phyloP scores from a whole-genome alignment of 768 basidiomycete genomes.

The Amanita subjunquillea region DNA sequence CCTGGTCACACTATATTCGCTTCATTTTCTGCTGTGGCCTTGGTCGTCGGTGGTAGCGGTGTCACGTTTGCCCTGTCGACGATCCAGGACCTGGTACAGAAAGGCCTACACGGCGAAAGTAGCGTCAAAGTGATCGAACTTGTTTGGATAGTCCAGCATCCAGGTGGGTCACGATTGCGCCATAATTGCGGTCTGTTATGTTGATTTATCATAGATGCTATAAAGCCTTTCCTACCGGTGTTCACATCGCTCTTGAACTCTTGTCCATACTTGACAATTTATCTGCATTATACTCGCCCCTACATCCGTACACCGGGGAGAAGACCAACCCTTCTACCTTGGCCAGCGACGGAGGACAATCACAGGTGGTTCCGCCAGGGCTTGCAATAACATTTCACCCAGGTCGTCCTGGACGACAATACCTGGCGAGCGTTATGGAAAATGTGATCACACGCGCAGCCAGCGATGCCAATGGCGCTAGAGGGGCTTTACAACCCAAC shows the following conservation, averaged over 20 bases:
- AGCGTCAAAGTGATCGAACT: slow-evolving; percentile 35
- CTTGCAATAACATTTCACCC: slow-evolving; percentile 22
- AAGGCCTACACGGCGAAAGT: slow-evolving; percentile 21
- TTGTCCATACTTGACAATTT: background rate
- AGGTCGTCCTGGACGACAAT: slow-evolving; percentile 45
- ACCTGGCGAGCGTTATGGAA: slow-evolving; percentile 37
- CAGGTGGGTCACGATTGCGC: slow-evolving; percentile 5
- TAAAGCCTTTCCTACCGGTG: background rate
- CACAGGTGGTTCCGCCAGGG: background rate
- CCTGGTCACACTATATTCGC: slow-evolving; percentile 31
- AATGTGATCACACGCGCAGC: slow-evolving; percentile 34
- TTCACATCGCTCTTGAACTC: background rate
- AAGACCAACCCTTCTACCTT: background rate
- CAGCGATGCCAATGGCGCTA: slow-evolving; percentile 25
- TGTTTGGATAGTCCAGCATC: slow-evolving; percentile 37
- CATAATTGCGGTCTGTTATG: background rate
- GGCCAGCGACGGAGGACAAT: background rate
- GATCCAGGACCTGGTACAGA: slow-evolving; percentile 37
- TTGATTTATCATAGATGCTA: background rate
- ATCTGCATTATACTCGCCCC: background rate
- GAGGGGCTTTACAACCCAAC: slow-evolving; percentile 7
- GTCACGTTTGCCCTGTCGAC: slow-evolving; percentile 42
- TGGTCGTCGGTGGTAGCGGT: slow-evolving; percentile 50
- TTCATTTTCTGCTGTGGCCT: slow-evolving; percentile 40
- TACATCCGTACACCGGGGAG: background rate